Evolutionary conservation across 2,329 filamentous ascomycete genomes (phyloP).

Genomic region (Triangularia verruculosa): DNA sequence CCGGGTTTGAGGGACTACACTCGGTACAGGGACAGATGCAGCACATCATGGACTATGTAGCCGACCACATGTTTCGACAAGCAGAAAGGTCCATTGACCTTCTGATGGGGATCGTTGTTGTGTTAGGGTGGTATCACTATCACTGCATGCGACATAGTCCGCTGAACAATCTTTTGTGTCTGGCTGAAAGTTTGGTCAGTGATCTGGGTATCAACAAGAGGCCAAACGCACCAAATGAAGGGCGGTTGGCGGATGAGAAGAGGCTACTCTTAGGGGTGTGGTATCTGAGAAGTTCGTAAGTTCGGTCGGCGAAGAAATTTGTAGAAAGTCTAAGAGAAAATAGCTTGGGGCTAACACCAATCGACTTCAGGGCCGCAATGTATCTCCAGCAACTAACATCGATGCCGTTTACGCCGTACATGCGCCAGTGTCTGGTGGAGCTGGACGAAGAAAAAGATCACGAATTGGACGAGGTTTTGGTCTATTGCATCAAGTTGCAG

Average conservation of each 20-base stretch:
- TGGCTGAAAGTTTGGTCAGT: constrained; percentile 46
- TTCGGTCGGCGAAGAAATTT: constrained; percentile 6
- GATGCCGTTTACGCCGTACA: constrained; percentile 50
- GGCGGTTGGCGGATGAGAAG: constrained; percentile 50
- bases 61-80: constrained; percentile 48
- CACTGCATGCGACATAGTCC: constrained; percentile 54
- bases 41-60: constrained; percentile 43
- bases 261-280: constrained; percentile 52
- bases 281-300: constrained; percentile 53
- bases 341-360: neutral
- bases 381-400: constrained; percentile 44
- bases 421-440: constrained; percentile 48
- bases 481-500: constrained; percentile 48
- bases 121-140: constrained; percentile 52
- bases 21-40: constrained; percentile 52
- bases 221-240: constrained; percentile 34
- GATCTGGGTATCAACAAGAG: constrained; percentile 45
- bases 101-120: constrained; percentile 47
- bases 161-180: constrained; percentile 47
- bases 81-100: constrained; percentile 50
- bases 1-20: constrained; percentile 44
- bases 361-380: constrained; percentile 13
- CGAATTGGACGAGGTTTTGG: constrained; percentile 45
- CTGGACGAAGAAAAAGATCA: constrained; percentile 45
- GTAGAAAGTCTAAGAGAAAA: too few relatives aligned